Evolutionary conservation across 1,284 basidiomycete species (phyloP).

Genomic region (Rhodotorula sp.): DNA sequence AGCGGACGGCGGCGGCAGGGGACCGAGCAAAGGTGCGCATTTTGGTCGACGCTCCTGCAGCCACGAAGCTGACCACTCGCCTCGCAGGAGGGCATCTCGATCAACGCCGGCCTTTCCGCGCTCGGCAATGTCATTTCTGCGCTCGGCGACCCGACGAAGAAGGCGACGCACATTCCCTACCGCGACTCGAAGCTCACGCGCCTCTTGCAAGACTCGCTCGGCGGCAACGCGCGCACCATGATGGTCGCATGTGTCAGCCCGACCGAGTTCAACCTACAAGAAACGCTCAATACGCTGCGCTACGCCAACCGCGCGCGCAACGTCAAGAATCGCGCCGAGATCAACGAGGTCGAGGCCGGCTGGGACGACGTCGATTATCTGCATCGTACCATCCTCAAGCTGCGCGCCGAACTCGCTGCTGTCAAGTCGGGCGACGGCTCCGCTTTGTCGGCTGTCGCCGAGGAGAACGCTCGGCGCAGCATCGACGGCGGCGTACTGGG

Average conservation of each 20-base stretch:
- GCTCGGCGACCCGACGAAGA: conserved; percentile 77
- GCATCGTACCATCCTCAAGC: conserved; percentile 76
- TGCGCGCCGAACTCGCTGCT: conserved; percentile 79
- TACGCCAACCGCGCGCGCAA: conserved; percentile 97
- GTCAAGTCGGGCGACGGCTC: conserved; percentile 24
- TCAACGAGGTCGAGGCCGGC: conserved; percentile 93
- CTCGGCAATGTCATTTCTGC: conserved; percentile 98
- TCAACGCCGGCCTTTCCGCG: conserved; percentile 94
- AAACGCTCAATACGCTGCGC: conserved; percentile 96
- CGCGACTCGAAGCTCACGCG: conserved; percentile 96
- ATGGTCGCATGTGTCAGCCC: conserved; percentile 99
- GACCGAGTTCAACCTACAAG: conserved; percentile 89
- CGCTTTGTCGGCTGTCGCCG: conserved; percentile 22
- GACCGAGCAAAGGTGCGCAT: conserved; percentile 90
- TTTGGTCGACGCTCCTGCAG: not conserved
- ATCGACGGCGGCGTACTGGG: conserved; percentile 55
- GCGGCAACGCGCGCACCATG: conserved; percentile 94
- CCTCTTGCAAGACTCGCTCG: conserved; percentile 92
- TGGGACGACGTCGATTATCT: conserved; percentile 99
- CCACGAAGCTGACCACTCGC: not conserved
- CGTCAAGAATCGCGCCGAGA: conserved; percentile 90
- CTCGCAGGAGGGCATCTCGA: conserved; percentile 79
- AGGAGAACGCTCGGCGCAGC: conserved; percentile 3
- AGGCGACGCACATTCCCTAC: conserved; percentile 78
- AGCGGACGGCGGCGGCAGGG: conserved; percentile 87